Base-by-base conservation (phyloP, 2,329 filamentous ascomycete genomes). In the Colletotrichum phormii region DNA sequence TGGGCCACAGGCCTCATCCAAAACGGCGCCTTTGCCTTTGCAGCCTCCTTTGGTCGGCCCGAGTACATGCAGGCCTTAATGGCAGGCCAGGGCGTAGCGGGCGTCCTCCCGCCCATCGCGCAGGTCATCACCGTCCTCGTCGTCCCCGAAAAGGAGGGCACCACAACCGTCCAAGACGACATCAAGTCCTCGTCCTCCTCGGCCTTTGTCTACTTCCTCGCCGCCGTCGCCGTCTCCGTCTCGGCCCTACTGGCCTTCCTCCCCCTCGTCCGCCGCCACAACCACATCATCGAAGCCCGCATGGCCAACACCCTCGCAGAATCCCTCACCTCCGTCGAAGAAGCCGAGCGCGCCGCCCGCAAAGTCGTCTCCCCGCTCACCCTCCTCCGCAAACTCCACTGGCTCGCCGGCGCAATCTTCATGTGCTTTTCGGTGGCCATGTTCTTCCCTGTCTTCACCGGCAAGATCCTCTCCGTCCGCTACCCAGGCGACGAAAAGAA, bases 41-140 rank as follows among this genome's bases (percentile, higher is more conserved):
- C 95, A 3, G 91, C 94, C 4, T 92, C 94, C 64, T 98, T 98
- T 79, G 94, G 92, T 46, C 88, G 94, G 64, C 90, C 93, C 24
- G 94, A 97, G 82, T 99, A 98, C 82, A 98, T 95, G 67, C 96
- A 98, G 83, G 96, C 93, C 29, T 95, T 98, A 82, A 98, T 99
- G 95, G 92, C 93, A 3, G 97, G 97, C 1, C 97, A 99, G 82
- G 96, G 92, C 37, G 88, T 99, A 4, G 95, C 97, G 0, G 97
- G 97, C 35, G 95, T 99, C 11, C 85, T 98, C 4, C 97, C 97
- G 0, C 92, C 94, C 60, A 87, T 97, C 60, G 94, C 95, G 1
- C 95, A 98, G 82, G 96, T 98, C 76, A 81, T 94, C 57, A 93
- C 94, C 1, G 95, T 97, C 13, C 86, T 98, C 12, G 89, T 90